Conservation (phyloP, 2,329 filamentous ascomycete genomes). For the Monilinia vaccinii-corymbosi region DNA sequence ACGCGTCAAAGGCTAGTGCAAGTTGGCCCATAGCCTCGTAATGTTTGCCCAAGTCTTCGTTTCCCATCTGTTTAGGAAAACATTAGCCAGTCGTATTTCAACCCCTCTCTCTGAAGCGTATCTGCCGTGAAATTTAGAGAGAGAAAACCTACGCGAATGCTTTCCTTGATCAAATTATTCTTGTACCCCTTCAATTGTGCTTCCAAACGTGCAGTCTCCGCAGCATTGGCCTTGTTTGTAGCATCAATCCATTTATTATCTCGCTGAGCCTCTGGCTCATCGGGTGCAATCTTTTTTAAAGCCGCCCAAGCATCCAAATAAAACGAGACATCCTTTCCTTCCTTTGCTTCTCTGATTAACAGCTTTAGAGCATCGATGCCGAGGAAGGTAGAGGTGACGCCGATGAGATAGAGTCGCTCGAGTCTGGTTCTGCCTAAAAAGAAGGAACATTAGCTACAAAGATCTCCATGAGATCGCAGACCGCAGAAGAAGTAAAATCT, state of each 20-base stretch:
- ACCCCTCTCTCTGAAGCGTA: no score
- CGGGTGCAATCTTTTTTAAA: conserved; percentile 53
- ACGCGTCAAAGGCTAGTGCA: conserved; percentile 64
- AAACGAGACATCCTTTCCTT: conserved; percentile 59
- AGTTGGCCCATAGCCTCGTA: conserved; percentile 72
- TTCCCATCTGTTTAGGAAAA: conserved; percentile 61
- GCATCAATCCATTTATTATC: conserved; percentile 70
- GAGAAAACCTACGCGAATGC: conserved; percentile 62
- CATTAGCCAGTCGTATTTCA: neutral
- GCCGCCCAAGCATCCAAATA: conserved; percentile 63
- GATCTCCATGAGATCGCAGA: neutral
- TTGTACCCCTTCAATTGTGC: conserved; percentile 84
- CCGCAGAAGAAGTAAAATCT: conserved; percentile 15
- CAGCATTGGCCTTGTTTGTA: conserved; percentile 56
- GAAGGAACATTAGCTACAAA: conserved; percentile 6
- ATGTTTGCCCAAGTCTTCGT: conserved; percentile 84
- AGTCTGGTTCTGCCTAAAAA: conserved; percentile 69
- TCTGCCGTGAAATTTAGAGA: neutral
- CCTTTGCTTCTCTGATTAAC: conserved; percentile 67
- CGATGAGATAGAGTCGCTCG: conserved; percentile 75
- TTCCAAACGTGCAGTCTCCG: conserved; percentile 69
- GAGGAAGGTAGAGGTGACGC: conserved; percentile 65
- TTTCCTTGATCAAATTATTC: conserved; percentile 96
- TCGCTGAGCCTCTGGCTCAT: conserved; percentile 55
- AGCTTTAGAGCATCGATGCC: conserved; percentile 71